Conservation (phyloP, 495 filamentous ascomycete species). For the Penicillium mononematosum region DNA sequence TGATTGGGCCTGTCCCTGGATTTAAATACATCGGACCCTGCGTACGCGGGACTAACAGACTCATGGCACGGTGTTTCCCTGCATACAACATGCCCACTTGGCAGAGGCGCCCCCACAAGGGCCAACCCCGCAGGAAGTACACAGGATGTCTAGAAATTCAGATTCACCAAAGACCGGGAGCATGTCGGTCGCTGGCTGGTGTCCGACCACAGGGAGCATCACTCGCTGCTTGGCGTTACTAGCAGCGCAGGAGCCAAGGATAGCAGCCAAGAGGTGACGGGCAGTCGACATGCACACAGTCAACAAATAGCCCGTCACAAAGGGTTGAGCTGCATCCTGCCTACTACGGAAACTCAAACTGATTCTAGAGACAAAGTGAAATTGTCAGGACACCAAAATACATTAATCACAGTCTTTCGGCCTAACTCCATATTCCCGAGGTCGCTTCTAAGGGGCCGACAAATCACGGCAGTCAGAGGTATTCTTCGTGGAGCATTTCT, state of each 20-base stretch:
- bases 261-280: slow-evolving; percentile 11
- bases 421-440: not conserved
- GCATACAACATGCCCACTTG: slow-evolving; percentile 11
- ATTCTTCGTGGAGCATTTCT: slow-evolving; percentile 14
- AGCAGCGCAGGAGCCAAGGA: slow-evolving; percentile 19
- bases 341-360: not conserved
- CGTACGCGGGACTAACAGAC: slow-evolving; percentile 3
- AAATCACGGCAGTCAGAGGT: slow-evolving; percentile 10
- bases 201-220: slow-evolving; percentile 2
- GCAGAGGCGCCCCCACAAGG: slow-evolving; percentile 19
- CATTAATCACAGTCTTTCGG: not conserved
- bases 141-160: slow-evolving; percentile 12
- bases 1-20: slow-evolving; percentile 6
- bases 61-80: not conserved
- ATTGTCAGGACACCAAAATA: not conserved
- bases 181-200: slow-evolving; percentile 2
- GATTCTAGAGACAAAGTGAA: not conserved
- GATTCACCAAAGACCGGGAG: slow-evolving; percentile 10
- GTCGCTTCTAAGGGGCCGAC: slow-evolving; percentile 7
- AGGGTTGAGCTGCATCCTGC: not conserved
- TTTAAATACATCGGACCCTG: slow-evolving; percentile 19
- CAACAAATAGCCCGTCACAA: not conserved
- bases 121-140: slow-evolving; percentile 21
- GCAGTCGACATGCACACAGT: slow-evolving; percentile 3
- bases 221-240: slow-evolving; percentile 18